Percentiles rank a stretch among this genome's conserved stretches.
Evolutionary conservation across 306 rosid genomes (phyloP).

Genomic region (Heteromeles arbutifolia): DNA sequence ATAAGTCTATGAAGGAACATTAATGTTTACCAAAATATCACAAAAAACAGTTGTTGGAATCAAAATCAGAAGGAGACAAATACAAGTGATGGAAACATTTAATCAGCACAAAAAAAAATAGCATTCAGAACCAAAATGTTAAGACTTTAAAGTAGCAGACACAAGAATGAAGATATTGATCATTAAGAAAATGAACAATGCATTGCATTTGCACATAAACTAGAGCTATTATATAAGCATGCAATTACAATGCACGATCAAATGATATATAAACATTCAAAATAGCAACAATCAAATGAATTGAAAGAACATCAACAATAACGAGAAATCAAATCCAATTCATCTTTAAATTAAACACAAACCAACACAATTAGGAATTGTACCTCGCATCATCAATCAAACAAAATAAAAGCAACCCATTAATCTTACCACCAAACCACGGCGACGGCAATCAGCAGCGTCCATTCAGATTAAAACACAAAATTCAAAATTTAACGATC

Average conservation of each 20-base stretch:
- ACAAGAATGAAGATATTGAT: too few relatives aligned
- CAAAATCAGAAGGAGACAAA: neutral
- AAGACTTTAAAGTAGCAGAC: too few relatives aligned
- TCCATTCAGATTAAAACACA: conserved; percentile 32
- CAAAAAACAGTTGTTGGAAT: neutral
- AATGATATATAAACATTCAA: neutral
- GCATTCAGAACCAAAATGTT: too few relatives aligned
- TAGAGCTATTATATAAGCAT: neutral
- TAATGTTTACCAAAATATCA: neutral
- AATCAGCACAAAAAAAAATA: neutral
- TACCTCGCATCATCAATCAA: neutral
- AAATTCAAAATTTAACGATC: neutral
- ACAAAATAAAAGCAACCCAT: neutral
- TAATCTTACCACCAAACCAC: conserved; percentile 45
- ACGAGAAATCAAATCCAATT: neutral
- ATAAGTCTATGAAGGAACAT: neutral
- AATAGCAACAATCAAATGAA: neutral
- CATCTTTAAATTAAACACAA: neutral
- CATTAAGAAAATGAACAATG: neutral
- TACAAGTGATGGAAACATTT: neutral
- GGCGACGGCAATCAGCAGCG: conserved; percentile 36
- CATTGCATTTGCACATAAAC: neutral
- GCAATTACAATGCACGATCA: neutral
- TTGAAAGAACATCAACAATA: neutral
- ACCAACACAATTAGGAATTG: neutral